A percentile compares a stretch with the other conserved stretches of the same genome.
phyloP scores from a whole-genome alignment of 352 stramenopile genomes.

The Pythium sukuiense region DNA sequence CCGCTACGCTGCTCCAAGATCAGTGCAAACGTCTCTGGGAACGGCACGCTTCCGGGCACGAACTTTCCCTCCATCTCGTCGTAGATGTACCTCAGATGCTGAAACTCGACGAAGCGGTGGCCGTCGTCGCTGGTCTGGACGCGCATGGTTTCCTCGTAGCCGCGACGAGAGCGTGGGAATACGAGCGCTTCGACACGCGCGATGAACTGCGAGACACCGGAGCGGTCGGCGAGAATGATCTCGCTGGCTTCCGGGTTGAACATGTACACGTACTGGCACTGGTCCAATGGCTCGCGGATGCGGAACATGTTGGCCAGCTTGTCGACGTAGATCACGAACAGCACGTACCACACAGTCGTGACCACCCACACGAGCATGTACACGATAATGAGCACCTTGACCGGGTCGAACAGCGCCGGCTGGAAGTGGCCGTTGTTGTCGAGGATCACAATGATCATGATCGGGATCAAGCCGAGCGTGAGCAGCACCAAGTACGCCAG shows the following conservation, averaged over 20 bases:
- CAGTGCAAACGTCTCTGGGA: conserved; percentile 46
- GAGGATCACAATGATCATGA: conserved; percentile 50
- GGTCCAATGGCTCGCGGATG: conserved; percentile 39
- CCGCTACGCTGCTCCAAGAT: conserved; percentile 50
- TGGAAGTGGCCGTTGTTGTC: conserved; percentile 60
- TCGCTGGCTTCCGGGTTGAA: conserved; percentile 60
- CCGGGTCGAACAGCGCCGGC: conserved; percentile 52
- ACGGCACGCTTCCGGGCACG: conserved; percentile 32
- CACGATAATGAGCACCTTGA: conserved; percentile 58
- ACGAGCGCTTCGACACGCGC: conserved; percentile 45
- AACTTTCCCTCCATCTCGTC: conserved; percentile 25
- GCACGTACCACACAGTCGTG: conserved; percentile 46
- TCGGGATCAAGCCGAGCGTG: conserved; percentile 43
- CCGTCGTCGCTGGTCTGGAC: conserved; percentile 34
- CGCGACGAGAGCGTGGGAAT: conserved; percentile 39
- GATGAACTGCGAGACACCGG: conserved; percentile 52
- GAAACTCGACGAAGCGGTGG: conserved; percentile 32
- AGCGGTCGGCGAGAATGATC: conserved; percentile 57
- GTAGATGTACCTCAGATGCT: conserved; percentile 34
- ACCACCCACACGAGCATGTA: conserved; percentile 65
- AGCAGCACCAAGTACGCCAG: conserved; percentile 58
- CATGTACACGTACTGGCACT: conserved; percentile 55
- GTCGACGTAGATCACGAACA: conserved; percentile 46
- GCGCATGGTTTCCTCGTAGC: conserved; percentile 50
- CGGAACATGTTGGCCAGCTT: conserved; percentile 69